Conservation (phyloP, 2,329 filamentous ascomycete species). For the Myriosclerotinia curreyana region DNA sequence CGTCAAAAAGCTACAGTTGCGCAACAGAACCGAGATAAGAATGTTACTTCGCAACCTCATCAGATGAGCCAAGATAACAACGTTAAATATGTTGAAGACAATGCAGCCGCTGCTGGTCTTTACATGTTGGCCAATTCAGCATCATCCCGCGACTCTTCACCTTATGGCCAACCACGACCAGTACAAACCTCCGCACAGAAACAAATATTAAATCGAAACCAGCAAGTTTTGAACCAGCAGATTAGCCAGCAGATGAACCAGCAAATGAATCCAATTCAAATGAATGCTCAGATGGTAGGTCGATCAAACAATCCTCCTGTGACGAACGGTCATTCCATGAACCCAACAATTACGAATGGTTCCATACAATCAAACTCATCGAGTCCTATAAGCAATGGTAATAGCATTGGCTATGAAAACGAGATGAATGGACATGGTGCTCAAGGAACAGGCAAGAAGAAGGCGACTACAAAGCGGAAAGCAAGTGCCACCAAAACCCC, state of each 20-base stretch:
- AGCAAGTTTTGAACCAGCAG: conserved; percentile 31
- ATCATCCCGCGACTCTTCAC: conserved; percentile 54
- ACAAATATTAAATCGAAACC: conserved; percentile 48
- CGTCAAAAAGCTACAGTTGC: conserved; percentile 61
- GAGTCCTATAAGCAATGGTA: conserved; percentile 6
- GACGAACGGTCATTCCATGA: background rate
- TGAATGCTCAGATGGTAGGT: background rate
- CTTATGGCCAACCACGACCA: conserved; percentile 36
- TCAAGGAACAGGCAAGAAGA: conserved; percentile 3
- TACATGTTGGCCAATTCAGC: conserved; percentile 77
- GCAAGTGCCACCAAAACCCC: background rate
- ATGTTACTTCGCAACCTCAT: conserved; percentile 53
- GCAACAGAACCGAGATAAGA: conserved; percentile 52
- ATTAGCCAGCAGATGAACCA: conserved; percentile 4
- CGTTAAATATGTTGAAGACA: conserved; percentile 78
- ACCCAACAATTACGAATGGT: background rate
- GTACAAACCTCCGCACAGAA: background rate
- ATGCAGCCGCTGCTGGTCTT: conserved; percentile 81
- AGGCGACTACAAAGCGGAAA: background rate
- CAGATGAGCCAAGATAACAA: conserved; percentile 38
- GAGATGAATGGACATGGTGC: conserved; percentile 5
- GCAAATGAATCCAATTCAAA: background rate
- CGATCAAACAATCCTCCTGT: background rate
- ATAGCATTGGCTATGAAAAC: background rate
- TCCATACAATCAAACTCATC: conserved; percentile 10